phyloP scores from a whole-genome alignment of 2,329 filamentous ascomycete species.

The Hypoxylon sp. region DNA sequence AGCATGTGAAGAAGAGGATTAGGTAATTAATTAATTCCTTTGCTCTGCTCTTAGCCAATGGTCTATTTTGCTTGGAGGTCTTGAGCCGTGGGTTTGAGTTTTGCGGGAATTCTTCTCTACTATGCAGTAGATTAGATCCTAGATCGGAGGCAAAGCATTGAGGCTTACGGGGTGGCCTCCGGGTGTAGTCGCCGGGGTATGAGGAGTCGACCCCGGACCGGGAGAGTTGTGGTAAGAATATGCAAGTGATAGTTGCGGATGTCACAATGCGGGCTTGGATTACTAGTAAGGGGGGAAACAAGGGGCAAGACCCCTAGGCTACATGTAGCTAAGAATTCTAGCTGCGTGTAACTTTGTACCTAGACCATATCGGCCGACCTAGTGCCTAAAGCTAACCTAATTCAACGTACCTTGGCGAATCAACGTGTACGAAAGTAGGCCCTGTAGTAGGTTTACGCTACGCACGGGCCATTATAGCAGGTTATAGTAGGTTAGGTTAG shows the following conservation, averaged over 20 bases:
- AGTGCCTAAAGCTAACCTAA: conserved; percentile 25
- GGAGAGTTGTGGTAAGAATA: conserved; percentile 30
- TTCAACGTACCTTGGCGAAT: conserved; percentile 17
- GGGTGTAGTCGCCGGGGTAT: conserved; percentile 15
- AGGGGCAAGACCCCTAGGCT: background rate
- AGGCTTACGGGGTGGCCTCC: conserved; percentile 16
- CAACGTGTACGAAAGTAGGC: background rate
- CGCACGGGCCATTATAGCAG: no score
- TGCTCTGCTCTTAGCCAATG: background rate
- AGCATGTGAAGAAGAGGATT: background rate
- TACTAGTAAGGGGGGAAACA: background rate
- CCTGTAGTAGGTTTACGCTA: no score
- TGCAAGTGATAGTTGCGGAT: conserved; percentile 42
- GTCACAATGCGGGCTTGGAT: conserved; percentile 35
- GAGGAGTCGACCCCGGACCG: conserved; percentile 20
- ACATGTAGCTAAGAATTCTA: conserved; percentile 6
- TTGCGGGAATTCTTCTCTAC: background rate
- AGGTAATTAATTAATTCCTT: no score
- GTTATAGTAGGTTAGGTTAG: background rate
- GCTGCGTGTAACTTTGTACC: conserved; percentile 12
- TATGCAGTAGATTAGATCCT: background rate
- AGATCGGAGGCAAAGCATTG: conserved; percentile 4
- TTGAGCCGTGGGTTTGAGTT: background rate
- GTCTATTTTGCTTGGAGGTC: background rate
- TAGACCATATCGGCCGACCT: background rate